These are phyloP conservation scores for Phellopilus nigrolimitatus DNA, from an alignment of 1,284 basidiomycete genomes.

Conservation along the genomic window DNA sequence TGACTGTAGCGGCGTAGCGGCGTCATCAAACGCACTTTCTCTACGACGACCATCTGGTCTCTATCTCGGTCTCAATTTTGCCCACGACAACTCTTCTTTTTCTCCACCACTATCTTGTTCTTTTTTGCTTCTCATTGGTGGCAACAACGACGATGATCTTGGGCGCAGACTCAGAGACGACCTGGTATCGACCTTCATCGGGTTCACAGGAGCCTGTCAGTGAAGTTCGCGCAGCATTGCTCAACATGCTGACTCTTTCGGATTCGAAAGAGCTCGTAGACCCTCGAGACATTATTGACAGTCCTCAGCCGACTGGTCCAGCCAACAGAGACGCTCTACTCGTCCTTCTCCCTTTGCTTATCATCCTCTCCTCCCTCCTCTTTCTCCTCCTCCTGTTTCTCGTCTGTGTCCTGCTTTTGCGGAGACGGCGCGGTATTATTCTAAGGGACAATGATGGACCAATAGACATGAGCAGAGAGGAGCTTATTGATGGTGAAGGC, in stretches of 20 bases:
- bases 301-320: slow-evolving; percentile 14
- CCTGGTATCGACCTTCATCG: slow-evolving; percentile 5
- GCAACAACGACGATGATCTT: slow-evolving; percentile 2
- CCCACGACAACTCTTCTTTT: too few relatives aligned
- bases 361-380: slow-evolving; percentile 89
- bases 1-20: not conserved
- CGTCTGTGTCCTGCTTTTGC: slow-evolving; percentile 79
- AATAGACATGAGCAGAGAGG: slow-evolving; percentile 87
- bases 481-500: slow-evolving; percentile 85
- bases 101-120: too few relatives aligned
- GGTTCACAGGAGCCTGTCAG: slow-evolving; percentile 5
- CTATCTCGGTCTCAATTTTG: slow-evolving; percentile 5
- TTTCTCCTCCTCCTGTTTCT: slow-evolving; percentile 90
- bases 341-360: slow-evolving; percentile 85
- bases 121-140: not conserved
- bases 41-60: slow-evolving; percentile 18
- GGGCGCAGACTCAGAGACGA: slow-evolving; percentile 2
- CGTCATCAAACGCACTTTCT: not conserved
- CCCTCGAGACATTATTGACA: slow-evolving; percentile 15
- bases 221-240: slow-evolving; percentile 4
- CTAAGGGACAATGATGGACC: slow-evolving; percentile 89
- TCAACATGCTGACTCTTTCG: slow-evolving; percentile 14
- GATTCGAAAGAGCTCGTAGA: slow-evolving; percentile 11
- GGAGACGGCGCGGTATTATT: slow-evolving; percentile 75
- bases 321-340: slow-evolving; percentile 53